Percentiles rank a stretch among this genome's conserved stretches.
These are phyloP conservation scores for Apophysomyces trapeziformis DNA, from an alignment of 371 early-diverging fungal species.

Conservation along the genomic window DNA sequence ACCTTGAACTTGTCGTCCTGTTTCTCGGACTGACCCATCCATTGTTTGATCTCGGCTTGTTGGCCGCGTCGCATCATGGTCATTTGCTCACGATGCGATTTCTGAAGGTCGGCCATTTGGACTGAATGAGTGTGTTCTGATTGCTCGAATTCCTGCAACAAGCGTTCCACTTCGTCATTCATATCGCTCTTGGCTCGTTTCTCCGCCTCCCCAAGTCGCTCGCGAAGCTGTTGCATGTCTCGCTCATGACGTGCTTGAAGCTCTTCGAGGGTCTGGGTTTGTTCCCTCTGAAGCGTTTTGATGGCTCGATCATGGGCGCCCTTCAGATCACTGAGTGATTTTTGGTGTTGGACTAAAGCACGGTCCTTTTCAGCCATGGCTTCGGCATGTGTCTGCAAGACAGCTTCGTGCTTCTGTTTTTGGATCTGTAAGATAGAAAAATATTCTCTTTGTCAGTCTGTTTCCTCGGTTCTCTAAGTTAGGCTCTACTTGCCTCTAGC, in stretches of 20 bases:
- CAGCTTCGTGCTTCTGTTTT: conserved; percentile 49
- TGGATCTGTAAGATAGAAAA: conserved; percentile 29
- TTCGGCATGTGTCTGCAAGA: conserved; percentile 44
- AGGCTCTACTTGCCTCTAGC: conserved; percentile 33
- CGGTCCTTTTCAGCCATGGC: conserved; percentile 53
- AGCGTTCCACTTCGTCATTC: conserved; percentile 49
- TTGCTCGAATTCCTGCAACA: conserved; percentile 54
- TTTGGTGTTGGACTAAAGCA: conserved; percentile 32
- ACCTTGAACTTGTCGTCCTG: neutral
- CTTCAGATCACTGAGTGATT: conserved; percentile 42
- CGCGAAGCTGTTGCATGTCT: conserved; percentile 28
- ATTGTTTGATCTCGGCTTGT: conserved; percentile 23
- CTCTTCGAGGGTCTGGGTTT: conserved; percentile 30
- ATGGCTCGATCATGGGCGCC: conserved; percentile 35
- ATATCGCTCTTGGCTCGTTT: conserved; percentile 40
- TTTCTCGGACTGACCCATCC: neutral
- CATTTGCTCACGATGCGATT: conserved; percentile 44
- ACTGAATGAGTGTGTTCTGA: conserved; percentile 50
- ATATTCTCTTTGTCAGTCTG: neutral
- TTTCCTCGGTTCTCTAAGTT: neutral
- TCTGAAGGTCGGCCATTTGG: conserved; percentile 39
- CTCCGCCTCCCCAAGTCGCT: conserved; percentile 39
- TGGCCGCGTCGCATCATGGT: conserved; percentile 42
- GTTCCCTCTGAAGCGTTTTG: conserved; percentile 36
- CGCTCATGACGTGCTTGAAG: conserved; percentile 33